These are phyloP conservation scores for Tolypocladium paradoxum DNA, from an alignment of 2,329 filamentous ascomycete species.

Conservation along the genomic window DNA sequence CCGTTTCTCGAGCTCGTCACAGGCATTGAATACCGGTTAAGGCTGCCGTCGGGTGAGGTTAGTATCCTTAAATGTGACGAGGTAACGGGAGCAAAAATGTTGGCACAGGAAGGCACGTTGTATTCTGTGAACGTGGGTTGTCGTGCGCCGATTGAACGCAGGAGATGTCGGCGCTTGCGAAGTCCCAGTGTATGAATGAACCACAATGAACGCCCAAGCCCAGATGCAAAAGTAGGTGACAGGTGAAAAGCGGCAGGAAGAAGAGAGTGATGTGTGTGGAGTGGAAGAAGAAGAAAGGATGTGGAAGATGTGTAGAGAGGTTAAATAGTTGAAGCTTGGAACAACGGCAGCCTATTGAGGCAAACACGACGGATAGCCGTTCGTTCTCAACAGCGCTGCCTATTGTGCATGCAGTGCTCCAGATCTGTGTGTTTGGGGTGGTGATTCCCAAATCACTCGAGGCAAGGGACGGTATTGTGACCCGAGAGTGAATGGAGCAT, in stretches of 20 bases:
- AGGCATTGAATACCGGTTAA: constrained; percentile 91
- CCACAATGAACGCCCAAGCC: neutral
- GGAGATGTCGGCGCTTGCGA: neutral
- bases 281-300: neutral
- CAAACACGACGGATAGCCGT: neutral
- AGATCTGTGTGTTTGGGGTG: neutral
- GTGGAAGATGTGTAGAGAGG: too few species aligned
- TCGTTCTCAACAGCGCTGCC: neutral
- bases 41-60: constrained; percentile 34
- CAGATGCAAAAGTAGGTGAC: neutral
- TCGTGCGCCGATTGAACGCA: neutral
- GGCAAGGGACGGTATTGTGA: neutral
- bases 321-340: neutral
- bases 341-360: neutral
- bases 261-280: neutral
- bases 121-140: neutral
- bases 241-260: too few species aligned
- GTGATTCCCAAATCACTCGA: neutral
- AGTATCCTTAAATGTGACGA: constrained; percentile 7
- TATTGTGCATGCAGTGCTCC: neutral
- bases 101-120: neutral
- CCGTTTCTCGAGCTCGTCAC: constrained; percentile 61
- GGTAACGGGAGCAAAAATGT: neutral
- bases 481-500: neutral
- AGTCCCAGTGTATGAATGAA: neutral